Evolutionary conservation across 1,284 basidiomycete species (phyloP), one percentile per base, ranked within the genome.

Genomic region (Wolfiporia cocos): DNA sequence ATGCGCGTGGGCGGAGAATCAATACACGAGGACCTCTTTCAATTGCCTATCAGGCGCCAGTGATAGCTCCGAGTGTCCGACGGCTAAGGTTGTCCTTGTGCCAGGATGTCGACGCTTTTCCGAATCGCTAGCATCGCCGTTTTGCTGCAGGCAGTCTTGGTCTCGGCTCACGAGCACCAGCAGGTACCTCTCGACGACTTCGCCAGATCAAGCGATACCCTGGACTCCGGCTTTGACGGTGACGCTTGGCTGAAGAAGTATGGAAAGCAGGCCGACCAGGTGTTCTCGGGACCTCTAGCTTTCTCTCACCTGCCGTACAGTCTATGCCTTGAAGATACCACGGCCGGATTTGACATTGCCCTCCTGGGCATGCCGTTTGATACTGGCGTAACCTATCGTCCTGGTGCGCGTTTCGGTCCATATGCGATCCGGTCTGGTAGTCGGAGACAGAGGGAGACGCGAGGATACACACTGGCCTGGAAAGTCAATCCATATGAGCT

Each of bases 331-430:
- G 81, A 86, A 48, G 71, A 83, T 45, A 69, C 71, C 44, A 58
- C 58, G 10, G 57, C 55, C 4, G 44, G 59, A 4, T 87, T 86
- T 54, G 86, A 89, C 57, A 77, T 90, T 43, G 86, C 85, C 1
- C 60, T 92, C 32, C 63, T 91, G 6, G 89, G 88, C 5, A 78
- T 89, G 67, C 88, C 87, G 0, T 89, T 91, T 55, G 88, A 91
- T 54, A 89, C 86, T 3, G 74, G 69, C 2, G 80, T 82, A 14
- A 71, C 71, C 1, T 88, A 85, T 54, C 67, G 86, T 44, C 74
- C 83, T 39, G 85, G 83, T 45, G 87, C 87, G 20, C 76, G 88
- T 3, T 91, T 91, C 65, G 88, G 88, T 9, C 88, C 87, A 2
- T 76, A 74, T 53, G 87, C 82, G 5, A 91, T 91, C 53, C 79